Percentiles rank a stretch among this genome's conserved stretches.
Conservation (phyloP, 306 rosid genomes). For the Heteromeles arbutifolia region DNA sequence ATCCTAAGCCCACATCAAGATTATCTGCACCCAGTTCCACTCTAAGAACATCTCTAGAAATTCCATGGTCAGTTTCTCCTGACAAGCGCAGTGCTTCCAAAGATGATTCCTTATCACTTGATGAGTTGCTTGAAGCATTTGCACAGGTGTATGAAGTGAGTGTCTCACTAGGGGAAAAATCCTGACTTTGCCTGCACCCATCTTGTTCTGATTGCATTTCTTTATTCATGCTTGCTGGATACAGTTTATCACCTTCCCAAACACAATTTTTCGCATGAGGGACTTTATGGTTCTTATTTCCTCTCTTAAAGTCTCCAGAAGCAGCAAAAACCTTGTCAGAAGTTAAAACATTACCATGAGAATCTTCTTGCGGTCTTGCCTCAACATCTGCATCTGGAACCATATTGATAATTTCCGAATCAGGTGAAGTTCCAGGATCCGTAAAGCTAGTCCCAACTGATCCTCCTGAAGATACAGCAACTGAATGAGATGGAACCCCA, state of each 20-base stretch:
- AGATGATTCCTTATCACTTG: conserved; percentile 33
- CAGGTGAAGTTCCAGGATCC: conserved; percentile 98
- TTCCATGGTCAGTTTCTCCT: conserved; percentile 35
- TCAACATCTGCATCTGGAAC: conserved; percentile 54
- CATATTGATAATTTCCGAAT: conserved; percentile 88
- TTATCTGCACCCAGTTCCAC: conserved; percentile 20
- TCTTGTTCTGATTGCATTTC: conserved; percentile 48
- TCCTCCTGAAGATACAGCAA: conserved; percentile 48
- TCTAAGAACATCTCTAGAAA: conserved; percentile 29
- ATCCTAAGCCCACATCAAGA: conserved; percentile 25
- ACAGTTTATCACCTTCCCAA: conserved; percentile 31
- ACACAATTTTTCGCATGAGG: conserved; percentile 23
- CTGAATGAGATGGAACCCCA: conserved; percentile 30
- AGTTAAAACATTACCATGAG: conserved; percentile 37
- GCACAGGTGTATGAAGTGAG: conserved; percentile 29
- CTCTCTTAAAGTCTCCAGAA: conserved; percentile 38
- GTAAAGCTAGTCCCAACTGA: conserved; percentile 34
- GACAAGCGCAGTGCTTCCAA: conserved; percentile 28
- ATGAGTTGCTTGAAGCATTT: conserved; percentile 40
- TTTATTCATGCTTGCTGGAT: conserved; percentile 27
- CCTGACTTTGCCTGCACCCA: conserved; percentile 30
- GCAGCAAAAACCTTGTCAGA: conserved; percentile 43
- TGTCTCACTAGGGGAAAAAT: conserved; percentile 28
- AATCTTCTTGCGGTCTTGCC: conserved; percentile 44
- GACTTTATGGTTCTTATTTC: conserved; percentile 49